Conservation (phyloP, 257 asterid species). For the Mitragyna speciosa region DNA sequence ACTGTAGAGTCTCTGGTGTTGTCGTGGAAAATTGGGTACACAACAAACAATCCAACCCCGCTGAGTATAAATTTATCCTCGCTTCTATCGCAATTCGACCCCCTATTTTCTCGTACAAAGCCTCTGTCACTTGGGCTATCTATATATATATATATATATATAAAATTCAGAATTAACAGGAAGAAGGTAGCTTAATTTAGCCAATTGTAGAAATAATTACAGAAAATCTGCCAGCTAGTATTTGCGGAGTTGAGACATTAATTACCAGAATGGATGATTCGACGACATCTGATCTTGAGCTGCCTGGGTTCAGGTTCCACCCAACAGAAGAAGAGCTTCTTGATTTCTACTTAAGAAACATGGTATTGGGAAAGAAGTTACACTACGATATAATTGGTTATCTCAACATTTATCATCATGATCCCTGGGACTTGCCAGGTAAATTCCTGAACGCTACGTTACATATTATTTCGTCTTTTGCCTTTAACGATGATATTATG, state of each 20-base stretch:
- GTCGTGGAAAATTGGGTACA: too few species aligned
- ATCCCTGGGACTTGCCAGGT: conserved; percentile 74
- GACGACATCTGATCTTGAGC: conserved; percentile 9
- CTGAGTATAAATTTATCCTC: too few species aligned
- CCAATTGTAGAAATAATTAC: not conserved
- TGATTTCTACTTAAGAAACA: conserved; percentile 35
- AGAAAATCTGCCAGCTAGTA: not conserved
- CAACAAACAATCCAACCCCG: too few species aligned
- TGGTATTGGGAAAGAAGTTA: conserved; percentile 31
- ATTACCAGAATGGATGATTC: conserved; percentile 24
- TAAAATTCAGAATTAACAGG: too few species aligned
- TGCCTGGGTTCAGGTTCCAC: conserved; percentile 43
- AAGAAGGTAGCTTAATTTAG: too few species aligned
- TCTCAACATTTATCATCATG: conserved; percentile 57
- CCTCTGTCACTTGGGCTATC: not conserved
- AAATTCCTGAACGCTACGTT: not conserved
- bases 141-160: not conserved
- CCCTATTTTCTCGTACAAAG: too few species aligned
- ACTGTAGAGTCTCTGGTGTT: too few species aligned
- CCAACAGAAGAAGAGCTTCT: conserved; percentile 44
- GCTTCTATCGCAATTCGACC: too few species aligned
- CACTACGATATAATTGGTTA: conserved; percentile 52
- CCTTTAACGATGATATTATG: not conserved
- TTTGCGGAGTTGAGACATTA: too few species aligned
- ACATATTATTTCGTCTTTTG: too few species aligned